Percentiles rank a stretch among this genome's conserved stretches.
Evolutionary conservation across 345 rosid species (phyloP).

Genomic region (Abelmoschus esculentus): DNA sequence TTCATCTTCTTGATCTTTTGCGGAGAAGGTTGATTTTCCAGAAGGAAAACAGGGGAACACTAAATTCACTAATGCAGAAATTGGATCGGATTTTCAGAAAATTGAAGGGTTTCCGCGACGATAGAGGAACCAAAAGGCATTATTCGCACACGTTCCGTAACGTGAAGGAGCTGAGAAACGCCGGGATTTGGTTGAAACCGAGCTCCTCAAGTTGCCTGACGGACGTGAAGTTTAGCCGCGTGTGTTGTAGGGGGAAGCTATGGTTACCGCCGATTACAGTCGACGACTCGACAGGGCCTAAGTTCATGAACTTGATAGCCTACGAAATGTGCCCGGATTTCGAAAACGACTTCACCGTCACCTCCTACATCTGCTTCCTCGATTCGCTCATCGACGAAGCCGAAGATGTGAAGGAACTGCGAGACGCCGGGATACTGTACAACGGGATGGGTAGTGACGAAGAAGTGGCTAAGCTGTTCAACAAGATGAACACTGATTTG

Average conservation of each 20-base stretch:
- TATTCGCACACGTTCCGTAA: background rate
- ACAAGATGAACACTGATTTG: slow-evolving; percentile 5
- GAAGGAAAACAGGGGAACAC: background rate
- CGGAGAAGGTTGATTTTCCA: background rate
- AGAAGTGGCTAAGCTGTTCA: slow-evolving; percentile 5
- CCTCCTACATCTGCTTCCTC: background rate
- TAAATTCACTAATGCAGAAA: too few relatives aligned
- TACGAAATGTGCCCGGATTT: slow-evolving; percentile 14
- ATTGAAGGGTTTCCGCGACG: too few relatives aligned
- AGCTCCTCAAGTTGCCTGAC: background rate
- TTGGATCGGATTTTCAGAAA: background rate
- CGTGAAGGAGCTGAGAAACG: slow-evolving; percentile 10
- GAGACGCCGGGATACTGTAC: slow-evolving; percentile 9
- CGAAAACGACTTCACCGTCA: background rate
- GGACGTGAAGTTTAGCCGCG: background rate
- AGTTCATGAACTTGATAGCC: slow-evolving; percentile 21
- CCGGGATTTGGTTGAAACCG: slow-evolving; percentile 3
- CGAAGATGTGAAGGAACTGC: slow-evolving; percentile 15
- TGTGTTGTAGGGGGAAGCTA: background rate
- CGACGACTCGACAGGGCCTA: slow-evolving; percentile 14
- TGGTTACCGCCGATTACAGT: slow-evolving; percentile 11
- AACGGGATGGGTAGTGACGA: slow-evolving; percentile 6
- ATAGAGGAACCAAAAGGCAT: background rate
- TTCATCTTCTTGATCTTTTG: slow-evolving; percentile 21
- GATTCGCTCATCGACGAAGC: slow-evolving; percentile 17